phyloP scores from a whole-genome alignment of 164 flowering plant genomes.

The Chimonanthus praecox region DNA sequence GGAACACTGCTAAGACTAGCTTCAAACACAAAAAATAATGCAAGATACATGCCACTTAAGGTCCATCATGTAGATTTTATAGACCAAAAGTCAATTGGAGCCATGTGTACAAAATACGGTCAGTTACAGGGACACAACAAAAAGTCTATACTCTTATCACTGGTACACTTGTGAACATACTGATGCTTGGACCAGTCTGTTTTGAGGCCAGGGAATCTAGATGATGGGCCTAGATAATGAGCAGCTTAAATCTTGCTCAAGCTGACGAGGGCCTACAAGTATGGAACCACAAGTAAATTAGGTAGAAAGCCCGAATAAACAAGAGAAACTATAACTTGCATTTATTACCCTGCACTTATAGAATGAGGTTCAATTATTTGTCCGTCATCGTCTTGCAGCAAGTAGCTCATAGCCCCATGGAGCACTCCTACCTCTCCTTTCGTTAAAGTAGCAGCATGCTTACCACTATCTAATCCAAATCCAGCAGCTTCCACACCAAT shows the following conservation, averaged over 20 bases:
- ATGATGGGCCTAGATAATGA: not conserved
- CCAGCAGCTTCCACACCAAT: slow-evolving; percentile 96
- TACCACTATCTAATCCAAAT: slow-evolving; percentile 84
- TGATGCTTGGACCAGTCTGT: not conserved
- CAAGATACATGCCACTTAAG: not conserved
- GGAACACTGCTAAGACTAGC: not conserved
- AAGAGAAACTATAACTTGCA: not conserved
- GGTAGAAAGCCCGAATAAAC: no score
- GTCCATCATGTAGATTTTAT: not conserved
- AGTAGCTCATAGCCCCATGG: slow-evolving; percentile 89
- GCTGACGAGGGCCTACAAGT: no score
- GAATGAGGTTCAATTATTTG: slow-evolving; percentile 92
- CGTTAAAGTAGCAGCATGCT: slow-evolving; percentile 87
- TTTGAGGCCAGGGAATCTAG: not conserved
- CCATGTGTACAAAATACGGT: not conserved
- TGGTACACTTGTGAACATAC: not conserved
- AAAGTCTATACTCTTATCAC: no score
- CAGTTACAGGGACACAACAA: no score
- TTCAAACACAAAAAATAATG: not conserved
- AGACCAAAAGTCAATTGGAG: no score
- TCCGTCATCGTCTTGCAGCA: slow-evolving; percentile 87
- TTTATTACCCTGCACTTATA: slow-evolving; percentile 83
- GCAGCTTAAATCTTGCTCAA: no score
- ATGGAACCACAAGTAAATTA: no score
- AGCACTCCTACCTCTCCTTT: slow-evolving; percentile 81